Evolutionary conservation across 2,329 filamentous ascomycete genomes (phyloP), one percentile per base, ranked within the genome.

Genomic region (Lasiodiplodia sp.): DNA sequence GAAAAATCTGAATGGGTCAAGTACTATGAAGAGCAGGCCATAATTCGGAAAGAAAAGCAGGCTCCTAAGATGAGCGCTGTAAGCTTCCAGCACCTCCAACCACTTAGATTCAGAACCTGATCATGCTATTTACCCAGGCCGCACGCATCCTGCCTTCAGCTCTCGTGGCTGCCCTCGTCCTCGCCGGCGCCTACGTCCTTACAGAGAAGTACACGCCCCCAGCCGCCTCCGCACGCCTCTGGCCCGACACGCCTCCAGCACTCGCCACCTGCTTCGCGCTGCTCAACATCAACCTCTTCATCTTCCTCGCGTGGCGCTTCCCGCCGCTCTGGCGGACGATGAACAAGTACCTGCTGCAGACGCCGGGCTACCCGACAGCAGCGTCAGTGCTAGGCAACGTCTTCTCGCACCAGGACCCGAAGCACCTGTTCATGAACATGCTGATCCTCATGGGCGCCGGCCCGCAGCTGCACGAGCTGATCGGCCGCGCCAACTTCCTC

Each of bases 331-430:
- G 91, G 90, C 79, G 81, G 14, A 64, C 88, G 18, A 79, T 93
- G 72, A 94, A 93, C 79, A 87, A 84, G 71, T 91, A 91, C 81
- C 89, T 92, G 79, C 82, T 91, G 51, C 78, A 90, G 44, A 82
- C 89, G 10, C 85, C 90, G 7, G 90, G 88, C 7, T 88, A 88
- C 64, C 91, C 92, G 10, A 85, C 85, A 70, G 85, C 91, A 4
- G 69, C 88, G 23, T 86, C 87, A 71, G 78, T 92, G 70, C 74
- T 95, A 34, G 87, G 88, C 40, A 87, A 88, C 72, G 81, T 87
- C 62, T 92, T 94, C 81, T 91, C 89, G 23, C 92, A 96, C 80
- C 87, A 91, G 66, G 80, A 79, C 3, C 72, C 89, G 21, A 74
- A 78, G 57, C 92, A 96, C 77, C 77, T 92, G 47, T 69, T 83